Percentiles rank a stretch among this genome's conserved stretches.
Conservation (phyloP, 495 filamentous ascomycete genomes). For the Xylaria castorea region DNA sequence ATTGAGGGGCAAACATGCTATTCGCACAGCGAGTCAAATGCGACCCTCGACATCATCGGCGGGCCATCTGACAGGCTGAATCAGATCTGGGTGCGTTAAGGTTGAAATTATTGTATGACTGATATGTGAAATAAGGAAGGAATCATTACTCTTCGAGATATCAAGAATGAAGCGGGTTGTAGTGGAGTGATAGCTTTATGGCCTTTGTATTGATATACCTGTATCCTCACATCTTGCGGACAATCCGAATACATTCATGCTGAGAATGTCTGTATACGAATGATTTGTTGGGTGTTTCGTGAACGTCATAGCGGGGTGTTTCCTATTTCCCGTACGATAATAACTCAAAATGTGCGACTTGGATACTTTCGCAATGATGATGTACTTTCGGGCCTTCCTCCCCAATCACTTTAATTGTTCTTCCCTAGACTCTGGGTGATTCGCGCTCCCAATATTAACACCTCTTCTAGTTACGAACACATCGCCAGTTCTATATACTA, state of each 20-base stretch:
- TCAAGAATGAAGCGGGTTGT: background rate
- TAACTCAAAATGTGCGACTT: background rate
- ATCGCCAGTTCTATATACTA: background rate
- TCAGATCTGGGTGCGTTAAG: background rate
- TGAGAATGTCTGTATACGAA: background rate
- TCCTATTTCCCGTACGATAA: background rate
- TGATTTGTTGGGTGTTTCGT: background rate
- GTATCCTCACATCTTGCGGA: background rate
- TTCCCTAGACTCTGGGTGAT: background rate
- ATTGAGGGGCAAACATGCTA: background rate
- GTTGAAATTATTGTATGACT: background rate
- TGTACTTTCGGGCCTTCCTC: background rate
- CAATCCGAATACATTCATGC: background rate
- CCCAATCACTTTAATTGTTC: background rate
- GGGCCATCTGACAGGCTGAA: background rate
- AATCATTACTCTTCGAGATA: background rate
- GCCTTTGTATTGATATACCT: background rate
- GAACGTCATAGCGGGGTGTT: conserved; percentile 11
- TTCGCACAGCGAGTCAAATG: background rate
- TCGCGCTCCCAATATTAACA: no score
- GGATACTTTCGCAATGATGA: background rate
- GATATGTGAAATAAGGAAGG: background rate
- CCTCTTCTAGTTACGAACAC: no score
- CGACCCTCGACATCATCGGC: background rate
- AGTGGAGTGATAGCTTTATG: background rate